phyloP scores from a whole-genome alignment of 2,329 filamentous ascomycete species.

The Fusarium praegraminearum region DNA sequence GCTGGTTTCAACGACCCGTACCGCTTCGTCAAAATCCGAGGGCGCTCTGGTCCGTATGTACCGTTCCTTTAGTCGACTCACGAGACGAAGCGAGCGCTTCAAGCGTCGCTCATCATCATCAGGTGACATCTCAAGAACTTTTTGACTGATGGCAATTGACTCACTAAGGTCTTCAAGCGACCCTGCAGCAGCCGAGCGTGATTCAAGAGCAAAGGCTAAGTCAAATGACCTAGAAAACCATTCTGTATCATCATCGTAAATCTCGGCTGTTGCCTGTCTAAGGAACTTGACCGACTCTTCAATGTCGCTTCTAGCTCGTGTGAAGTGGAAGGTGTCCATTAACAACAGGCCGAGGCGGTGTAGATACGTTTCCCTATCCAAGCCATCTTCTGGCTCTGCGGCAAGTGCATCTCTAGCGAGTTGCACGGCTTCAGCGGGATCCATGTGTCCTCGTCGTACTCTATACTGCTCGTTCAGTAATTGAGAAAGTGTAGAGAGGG shows the following conservation, averaged over 20 bases:
- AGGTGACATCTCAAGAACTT: background rate
- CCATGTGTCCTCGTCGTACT: background rate
- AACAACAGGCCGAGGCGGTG: background rate
- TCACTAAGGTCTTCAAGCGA: background rate
- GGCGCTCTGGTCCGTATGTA: background rate
- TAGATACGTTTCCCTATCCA: background rate
- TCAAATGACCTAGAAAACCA: background rate
- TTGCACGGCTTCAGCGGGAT: background rate
- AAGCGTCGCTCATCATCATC: background rate
- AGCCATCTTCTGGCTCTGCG: accelerated
- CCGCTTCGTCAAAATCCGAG: background rate
- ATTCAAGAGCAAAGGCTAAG: background rate
- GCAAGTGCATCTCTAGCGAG: background rate
- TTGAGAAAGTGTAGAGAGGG: background rate
- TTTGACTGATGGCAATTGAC: background rate
- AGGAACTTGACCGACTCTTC: background rate
- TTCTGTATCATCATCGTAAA: background rate
- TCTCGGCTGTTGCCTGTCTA: too few relatives aligned
- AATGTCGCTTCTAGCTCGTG: background rate
- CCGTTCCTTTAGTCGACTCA: background rate
- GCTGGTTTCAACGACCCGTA: background rate
- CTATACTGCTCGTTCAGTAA: background rate
- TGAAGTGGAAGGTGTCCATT: background rate
- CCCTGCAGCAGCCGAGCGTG: background rate
- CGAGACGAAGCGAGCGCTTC: background rate